Evolutionary conservation across 1,284 basidiomycete species (phyloP).

Genomic region (Cryptococcus maquisensis): DNA sequence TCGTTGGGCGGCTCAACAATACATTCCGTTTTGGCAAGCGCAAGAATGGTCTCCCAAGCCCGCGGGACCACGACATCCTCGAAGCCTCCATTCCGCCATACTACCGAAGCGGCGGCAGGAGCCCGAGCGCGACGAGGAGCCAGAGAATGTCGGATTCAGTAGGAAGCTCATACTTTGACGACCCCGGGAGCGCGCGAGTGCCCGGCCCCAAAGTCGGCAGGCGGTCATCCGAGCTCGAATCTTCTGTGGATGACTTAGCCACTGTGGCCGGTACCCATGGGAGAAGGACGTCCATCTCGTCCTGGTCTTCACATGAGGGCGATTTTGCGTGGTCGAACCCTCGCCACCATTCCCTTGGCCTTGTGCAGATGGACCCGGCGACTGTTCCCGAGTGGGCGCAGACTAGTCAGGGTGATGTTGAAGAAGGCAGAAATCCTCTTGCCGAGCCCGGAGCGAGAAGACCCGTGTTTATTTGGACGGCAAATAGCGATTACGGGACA

Average conservation of each 20-base stretch:
- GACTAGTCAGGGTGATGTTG: conserved; percentile 9
- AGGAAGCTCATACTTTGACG: conserved; percentile 12
- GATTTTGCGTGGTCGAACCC: conserved; percentile 18
- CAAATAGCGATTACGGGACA: conserved; percentile 76
- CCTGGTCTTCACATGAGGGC: conserved; percentile 34
- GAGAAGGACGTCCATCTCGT: conserved; percentile 40
- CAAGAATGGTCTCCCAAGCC: conserved; percentile 9
- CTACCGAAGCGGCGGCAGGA: conserved; percentile 13
- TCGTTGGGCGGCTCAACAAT: conserved; percentile 15
- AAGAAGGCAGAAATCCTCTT: conserved; percentile 4
- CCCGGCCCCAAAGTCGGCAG: conserved; percentile 12
- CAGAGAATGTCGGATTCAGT: conserved; percentile 13
- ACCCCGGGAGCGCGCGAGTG: conserved; percentile 4
- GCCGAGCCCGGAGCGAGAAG: not conserved
- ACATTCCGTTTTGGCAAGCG: conserved; percentile 13
- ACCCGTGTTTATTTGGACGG: conserved; percentile 63
- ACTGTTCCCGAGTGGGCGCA: conserved; percentile 30
- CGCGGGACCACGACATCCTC: conserved; percentile 41
- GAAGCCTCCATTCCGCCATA: conserved; percentile 37
- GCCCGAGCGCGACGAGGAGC: not conserved
- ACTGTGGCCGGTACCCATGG: conserved; percentile 16
- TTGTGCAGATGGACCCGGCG: conserved; percentile 35
- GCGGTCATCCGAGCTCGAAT: conserved; percentile 27
- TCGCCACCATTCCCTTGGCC: conserved; percentile 21
- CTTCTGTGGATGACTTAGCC: conserved; percentile 20